These are phyloP conservation scores for Phaeosphaeriaceae sp. DNA, from an alignment of 2,329 filamentous ascomycete species.

Conservation along the genomic window DNA sequence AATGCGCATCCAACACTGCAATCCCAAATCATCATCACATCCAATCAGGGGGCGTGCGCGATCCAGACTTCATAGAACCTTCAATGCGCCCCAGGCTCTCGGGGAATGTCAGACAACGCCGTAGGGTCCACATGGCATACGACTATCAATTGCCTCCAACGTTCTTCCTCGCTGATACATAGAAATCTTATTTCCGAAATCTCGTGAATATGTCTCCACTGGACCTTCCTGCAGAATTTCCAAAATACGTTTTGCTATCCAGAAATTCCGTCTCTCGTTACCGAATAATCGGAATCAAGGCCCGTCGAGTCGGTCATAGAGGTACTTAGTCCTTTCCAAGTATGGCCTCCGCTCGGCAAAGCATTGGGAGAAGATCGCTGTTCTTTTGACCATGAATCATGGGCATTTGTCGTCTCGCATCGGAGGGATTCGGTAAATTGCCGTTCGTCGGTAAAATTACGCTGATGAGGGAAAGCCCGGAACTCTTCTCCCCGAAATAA, in stretches of 20 bases:
- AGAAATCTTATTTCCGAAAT: neutral
- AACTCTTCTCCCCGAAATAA: neutral
- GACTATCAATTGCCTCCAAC: neutral
- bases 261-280: constrained; percentile 26
- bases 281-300: constrained; percentile 31
- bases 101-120: neutral
- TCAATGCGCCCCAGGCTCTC: neutral
- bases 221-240: neutral
- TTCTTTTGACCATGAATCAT: neutral
- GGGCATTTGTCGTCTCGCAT: neutral
- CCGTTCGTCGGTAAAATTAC: neutral
- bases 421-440: neutral
- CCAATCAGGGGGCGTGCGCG: neutral
- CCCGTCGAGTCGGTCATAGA: constrained; percentile 26
- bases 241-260: neutral
- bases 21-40: constrained; percentile 12
- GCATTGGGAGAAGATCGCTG: neutral
- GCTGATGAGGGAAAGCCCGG: neutral
- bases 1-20: constrained; percentile 19
- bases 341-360: constrained; percentile 15
- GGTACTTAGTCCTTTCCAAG: constrained; percentile 15
- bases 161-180: neutral
- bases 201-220: neutral
- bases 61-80: neutral
- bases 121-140: neutral